Evolutionary conservation across 1,139 yeast species (phyloP), one percentile per base, ranked within the genome.

Genomic region (Pichia sp.): DNA sequence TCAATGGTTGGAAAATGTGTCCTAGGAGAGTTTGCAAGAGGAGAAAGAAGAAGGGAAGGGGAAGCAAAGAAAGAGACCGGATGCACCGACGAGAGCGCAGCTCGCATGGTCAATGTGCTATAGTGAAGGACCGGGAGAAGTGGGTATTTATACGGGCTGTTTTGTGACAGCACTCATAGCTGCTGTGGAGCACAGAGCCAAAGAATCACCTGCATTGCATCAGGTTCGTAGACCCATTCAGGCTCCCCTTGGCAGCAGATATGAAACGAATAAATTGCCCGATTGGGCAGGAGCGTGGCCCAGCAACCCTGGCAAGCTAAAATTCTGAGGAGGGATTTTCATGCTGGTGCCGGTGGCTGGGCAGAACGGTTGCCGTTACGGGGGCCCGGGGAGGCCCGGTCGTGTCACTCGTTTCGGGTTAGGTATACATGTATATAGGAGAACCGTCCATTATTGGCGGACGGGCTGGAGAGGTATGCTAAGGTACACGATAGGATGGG

Each of bases 191-290:
- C 30, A 26, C 30, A 9, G 30, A 25, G 28, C 28, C 28, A 9
- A 25, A 25, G 8, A 25, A 25, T 6, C 28, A 6, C 28, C 28
- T 25, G 28, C 28, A 25, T 25, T 6, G 28, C 9, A 6, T 25
- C 6, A 25, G 28, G 28, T 25, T 25, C 9, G 28, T 25, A 9
- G 8, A 6, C 28, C 9, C 9, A 25, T 25, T 9, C 28, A 25
- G 28, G 8, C 9, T 25, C 28, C 6, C 16, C 36, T 31, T 10
- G 36, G 13, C 36, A 31, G 36, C 36, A 16, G 10, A n/a, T 9
- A 7, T 41, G 31, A 41, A 25, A 41, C 36, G 16, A n/a, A 21
- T 10, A 39, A 16, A 39, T 25, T 42, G 45, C 45, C 45, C 31
- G 22, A 42, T 22, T 12, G 19, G 45, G 45, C 16, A 42, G 21